Conservation (phyloP, 139 green algal genomes). For the Coccomyxa sp. region DNA sequence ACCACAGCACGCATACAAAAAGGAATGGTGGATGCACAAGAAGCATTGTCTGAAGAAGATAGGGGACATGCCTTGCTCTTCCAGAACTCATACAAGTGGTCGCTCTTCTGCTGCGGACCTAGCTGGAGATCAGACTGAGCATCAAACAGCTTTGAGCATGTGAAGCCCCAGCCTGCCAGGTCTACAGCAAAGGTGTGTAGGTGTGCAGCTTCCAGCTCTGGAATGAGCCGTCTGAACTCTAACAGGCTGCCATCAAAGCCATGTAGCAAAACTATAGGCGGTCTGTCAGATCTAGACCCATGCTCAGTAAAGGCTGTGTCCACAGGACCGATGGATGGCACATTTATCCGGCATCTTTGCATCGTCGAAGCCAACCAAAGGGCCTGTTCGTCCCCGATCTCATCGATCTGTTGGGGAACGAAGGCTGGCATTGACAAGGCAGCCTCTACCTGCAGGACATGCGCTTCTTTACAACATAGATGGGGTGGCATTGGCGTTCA, state of each 20-base stretch:
- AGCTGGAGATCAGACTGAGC: conserved; percentile 20
- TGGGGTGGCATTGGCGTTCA: too few relatives aligned
- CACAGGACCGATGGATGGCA: conserved; percentile 22
- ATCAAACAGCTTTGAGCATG: conserved; percentile 28
- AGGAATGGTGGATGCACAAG: too few relatives aligned
- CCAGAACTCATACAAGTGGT: conserved; percentile 78
- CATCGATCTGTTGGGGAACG: background rate
- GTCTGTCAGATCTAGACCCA: background rate
- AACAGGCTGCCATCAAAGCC: conserved; percentile 73
- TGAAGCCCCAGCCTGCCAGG: conserved; percentile 57
- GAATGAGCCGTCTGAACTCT: conserved; percentile 74
- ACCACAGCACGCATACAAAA: too few relatives aligned
- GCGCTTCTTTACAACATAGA: too few relatives aligned
- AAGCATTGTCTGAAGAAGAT: too few relatives aligned
- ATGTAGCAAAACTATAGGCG: conserved; percentile 81
- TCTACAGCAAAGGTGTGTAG: conserved; percentile 71
- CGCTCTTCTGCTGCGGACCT: conserved; percentile 64
- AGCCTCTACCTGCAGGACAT: too few relatives aligned
- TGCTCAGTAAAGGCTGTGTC: conserved; percentile 33
- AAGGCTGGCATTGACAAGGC: background rate
- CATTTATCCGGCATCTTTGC: conserved; percentile 13
- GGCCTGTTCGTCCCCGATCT: background rate
- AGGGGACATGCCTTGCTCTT: conserved; percentile 33
- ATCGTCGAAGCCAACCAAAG: conserved; percentile 29
- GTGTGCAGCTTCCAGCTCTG: conserved; percentile 42